These are phyloP conservation scores for Eucalyptus virginea DNA, from an alignment of 345 rosid species.

Conservation along the genomic window DNA sequence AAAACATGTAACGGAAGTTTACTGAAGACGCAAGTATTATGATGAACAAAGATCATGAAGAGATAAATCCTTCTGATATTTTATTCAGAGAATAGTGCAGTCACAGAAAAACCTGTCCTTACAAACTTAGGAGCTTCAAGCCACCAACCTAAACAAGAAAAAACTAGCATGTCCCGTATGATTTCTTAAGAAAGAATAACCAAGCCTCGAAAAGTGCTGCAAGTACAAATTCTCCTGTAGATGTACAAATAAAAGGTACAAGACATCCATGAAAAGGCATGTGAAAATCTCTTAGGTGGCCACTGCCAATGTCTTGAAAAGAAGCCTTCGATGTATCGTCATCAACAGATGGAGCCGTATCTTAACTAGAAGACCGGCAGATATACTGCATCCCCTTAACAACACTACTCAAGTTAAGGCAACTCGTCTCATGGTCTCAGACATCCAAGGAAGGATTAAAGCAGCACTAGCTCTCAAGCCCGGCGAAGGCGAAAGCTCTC, in stretches of 20 bases:
- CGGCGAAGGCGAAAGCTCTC: slow-evolving; percentile 68
- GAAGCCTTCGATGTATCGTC: slow-evolving; percentile 33
- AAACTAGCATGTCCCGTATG: background rate
- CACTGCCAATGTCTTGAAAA: slow-evolving; percentile 60
- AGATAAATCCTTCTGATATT: background rate
- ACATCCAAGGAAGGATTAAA: slow-evolving; percentile 4
- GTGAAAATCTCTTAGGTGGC: slow-evolving; percentile 67
- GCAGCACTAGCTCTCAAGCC: background rate
- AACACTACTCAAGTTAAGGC: background rate
- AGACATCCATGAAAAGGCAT: slow-evolving; percentile 56
- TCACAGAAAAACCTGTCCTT: background rate
- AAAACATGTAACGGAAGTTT: background rate
- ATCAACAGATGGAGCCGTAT: background rate
- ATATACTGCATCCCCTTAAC: background rate
- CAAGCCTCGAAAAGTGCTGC: background rate
- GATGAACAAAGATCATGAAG: background rate
- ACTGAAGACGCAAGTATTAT: background rate
- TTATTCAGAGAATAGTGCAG: background rate
- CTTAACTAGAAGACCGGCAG: background rate
- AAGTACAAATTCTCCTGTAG: background rate
- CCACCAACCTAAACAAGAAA: background rate
- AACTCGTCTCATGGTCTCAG: background rate
- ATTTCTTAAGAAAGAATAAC: too few relatives aligned
- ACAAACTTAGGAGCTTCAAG: background rate
- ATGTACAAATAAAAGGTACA: background rate